Conservation (phyloP, 164 flowering plant genomes). For the Warburgia ugandensis region DNA sequence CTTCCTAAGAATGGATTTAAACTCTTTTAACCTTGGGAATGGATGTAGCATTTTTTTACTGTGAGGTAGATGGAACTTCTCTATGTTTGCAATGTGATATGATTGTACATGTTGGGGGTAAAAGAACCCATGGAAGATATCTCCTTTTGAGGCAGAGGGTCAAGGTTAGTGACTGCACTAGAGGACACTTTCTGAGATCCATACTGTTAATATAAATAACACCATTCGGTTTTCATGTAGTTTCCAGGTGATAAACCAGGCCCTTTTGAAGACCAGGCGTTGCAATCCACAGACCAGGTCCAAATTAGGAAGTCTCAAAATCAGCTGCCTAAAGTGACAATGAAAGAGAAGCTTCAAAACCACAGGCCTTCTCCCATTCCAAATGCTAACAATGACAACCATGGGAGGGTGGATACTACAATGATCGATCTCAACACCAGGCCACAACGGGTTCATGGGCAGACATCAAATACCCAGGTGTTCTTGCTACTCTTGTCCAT, state of each 20-base stretch:
- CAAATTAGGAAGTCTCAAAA: slow-evolving; percentile 33
- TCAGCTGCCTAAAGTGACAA: slow-evolving; percentile 22
- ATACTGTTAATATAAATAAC: background rate
- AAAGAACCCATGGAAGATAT: slow-evolving; percentile 87
- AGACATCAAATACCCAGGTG: slow-evolving; percentile 61
- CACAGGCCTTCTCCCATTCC: slow-evolving; percentile 31
- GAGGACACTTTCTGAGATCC: background rate
- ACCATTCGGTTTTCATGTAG: slow-evolving; percentile 27
- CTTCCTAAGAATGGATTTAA: background rate
- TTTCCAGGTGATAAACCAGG: slow-evolving; percentile 81
- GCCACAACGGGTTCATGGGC: slow-evolving; percentile 51
- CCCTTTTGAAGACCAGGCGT: slow-evolving; percentile 32
- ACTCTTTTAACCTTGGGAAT: slow-evolving; percentile 8
- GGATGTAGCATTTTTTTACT: slow-evolving; percentile 54
- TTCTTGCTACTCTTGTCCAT: background rate
- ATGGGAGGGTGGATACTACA: slow-evolving; percentile 37
- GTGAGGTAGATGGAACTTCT: slow-evolving; percentile 52
- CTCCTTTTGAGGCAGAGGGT: slow-evolving; percentile 84
- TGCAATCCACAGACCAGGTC: slow-evolving; percentile 30
- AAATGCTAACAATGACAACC: slow-evolving; percentile 23
- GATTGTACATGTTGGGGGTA: slow-evolving; percentile 96
- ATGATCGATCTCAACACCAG: slow-evolving; percentile 73
- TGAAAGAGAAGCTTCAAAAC: slow-evolving; percentile 42
- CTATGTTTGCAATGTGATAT: slow-evolving; percentile 74
- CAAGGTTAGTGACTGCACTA: slow-evolving; percentile 50